Conservation (phyloP, 176 grass and related monocot genomes). For the Pharus latifolius region DNA sequence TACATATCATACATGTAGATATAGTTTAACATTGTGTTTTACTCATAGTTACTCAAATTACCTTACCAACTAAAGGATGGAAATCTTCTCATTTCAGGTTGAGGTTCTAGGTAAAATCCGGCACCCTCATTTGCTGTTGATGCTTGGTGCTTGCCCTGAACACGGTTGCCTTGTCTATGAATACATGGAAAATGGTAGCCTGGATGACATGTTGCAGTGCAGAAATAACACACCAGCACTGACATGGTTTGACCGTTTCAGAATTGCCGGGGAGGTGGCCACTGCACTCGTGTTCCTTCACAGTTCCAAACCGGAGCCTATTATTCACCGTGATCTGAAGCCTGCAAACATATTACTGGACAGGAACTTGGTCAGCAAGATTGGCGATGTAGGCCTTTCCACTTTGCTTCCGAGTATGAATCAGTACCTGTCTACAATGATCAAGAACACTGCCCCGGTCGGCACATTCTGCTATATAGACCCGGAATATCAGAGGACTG, state of each 20-base stretch:
- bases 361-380: constrained; percentile 65
- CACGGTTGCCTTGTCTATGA: constrained; percentile 64
- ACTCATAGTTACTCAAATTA: background rate
- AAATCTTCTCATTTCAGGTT: constrained; percentile 38
- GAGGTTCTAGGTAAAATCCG: constrained; percentile 70
- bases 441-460: constrained; percentile 71
- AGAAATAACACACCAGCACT: constrained; percentile 32
- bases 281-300: constrained; percentile 75
- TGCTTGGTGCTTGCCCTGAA: constrained; percentile 91
- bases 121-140: constrained; percentile 73
- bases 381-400: constrained; percentile 84
- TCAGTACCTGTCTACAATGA: constrained; percentile 21
- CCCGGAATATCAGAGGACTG: constrained; percentile 77
- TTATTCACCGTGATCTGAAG: constrained; percentile 85
- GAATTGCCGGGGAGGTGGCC: constrained; percentile 70
- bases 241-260: constrained; percentile 61
- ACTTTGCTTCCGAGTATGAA: constrained; percentile 41
- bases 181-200: constrained; percentile 66
- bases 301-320: constrained; percentile 68
- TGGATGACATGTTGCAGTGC: constrained; percentile 62
- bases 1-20: background rate
- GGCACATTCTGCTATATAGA: constrained; percentile 98
- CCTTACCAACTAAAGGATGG: background rate
- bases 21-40: background rate
- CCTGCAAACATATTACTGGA: constrained; percentile 66